phyloP scores from a whole-genome alignment of 306 rosid species.

The Albizia julibrissin region DNA sequence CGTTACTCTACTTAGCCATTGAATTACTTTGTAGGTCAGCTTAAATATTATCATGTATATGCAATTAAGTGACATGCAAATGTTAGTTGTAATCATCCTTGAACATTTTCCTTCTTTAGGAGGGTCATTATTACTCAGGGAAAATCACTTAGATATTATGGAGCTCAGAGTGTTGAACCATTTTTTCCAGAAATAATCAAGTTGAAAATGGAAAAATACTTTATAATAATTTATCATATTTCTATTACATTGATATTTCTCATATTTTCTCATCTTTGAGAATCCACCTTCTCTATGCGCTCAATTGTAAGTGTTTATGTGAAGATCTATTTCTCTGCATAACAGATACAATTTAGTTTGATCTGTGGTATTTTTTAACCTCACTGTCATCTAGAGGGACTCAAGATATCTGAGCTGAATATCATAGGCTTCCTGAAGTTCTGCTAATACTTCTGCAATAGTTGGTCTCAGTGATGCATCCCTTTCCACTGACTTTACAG shows the following conservation, averaged over 20 bases:
- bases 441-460: conserved; percentile 77
- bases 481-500: conserved; percentile 75
- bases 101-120: conserved; percentile 16
- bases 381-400: conserved; percentile 41
- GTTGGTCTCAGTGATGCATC: conserved; percentile 86
- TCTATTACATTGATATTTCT: not conserved
- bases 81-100: conserved; percentile 22
- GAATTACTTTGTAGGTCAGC: conserved; percentile 13
- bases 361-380: not conserved
- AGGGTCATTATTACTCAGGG: not conserved
- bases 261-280: not conserved
- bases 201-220: not conserved
- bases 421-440: conserved; percentile 69
- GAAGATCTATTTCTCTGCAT: not conserved
- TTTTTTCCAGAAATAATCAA: not conserved
- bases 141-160: not conserved
- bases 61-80: conserved; percentile 15
- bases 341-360: conserved; percentile 4
- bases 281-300: conserved; percentile 2
- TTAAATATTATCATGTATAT: conserved; percentile 6
- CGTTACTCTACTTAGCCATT: conserved; percentile 40
- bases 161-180: not conserved
- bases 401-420: conserved; percentile 73
- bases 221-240: conserved; percentile 22
- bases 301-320: not conserved